Percentiles rank a stretch among this genome's conserved stretches.
phyloP scores from a whole-genome alignment of 1,139 yeast species.

The Geotrichum aggregatum region DNA sequence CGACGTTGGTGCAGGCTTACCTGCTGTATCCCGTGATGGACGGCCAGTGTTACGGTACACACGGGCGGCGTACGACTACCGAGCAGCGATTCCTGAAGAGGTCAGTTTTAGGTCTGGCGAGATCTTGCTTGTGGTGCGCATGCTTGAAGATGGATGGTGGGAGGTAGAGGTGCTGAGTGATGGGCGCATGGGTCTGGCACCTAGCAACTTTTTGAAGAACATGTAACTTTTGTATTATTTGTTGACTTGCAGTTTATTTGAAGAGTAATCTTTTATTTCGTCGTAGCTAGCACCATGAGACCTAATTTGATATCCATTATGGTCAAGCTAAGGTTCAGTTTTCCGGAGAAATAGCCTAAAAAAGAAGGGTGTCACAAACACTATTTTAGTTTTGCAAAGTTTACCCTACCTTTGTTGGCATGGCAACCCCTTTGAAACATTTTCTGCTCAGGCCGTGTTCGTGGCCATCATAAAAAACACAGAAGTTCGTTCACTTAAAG shows the following conservation, averaged over 20 bases:
- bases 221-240: neutral
- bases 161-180: conserved; percentile 63
- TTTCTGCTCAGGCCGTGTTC: too few species aligned
- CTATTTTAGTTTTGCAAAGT: too few species aligned
- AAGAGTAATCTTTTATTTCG: too few species aligned
- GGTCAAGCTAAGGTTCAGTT: too few species aligned
- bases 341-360: too few species aligned
- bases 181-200: conserved; percentile 65
- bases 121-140: conserved; percentile 59
- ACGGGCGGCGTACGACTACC: conserved; percentile 66
- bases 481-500: too few species aligned
- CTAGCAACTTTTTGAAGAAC: conserved; percentile 58
- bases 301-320: too few species aligned
- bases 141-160: conserved; percentile 91
- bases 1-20: conserved; percentile 30
- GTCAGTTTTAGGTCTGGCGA: conserved; percentile 71
- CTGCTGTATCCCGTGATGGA: conserved; percentile 44
- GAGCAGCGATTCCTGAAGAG: conserved; percentile 77
- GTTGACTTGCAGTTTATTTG: too few species aligned
- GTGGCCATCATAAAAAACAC: too few species aligned
- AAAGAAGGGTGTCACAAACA: too few species aligned
- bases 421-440: neutral
- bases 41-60: conserved; percentile 57
- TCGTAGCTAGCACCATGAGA: too few species aligned
- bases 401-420: neutral